Evolutionary conservation across 2,329 filamentous ascomycete genomes (phyloP), one percentile per base, ranked within the genome.

Genomic region (Didymella pomorum): DNA sequence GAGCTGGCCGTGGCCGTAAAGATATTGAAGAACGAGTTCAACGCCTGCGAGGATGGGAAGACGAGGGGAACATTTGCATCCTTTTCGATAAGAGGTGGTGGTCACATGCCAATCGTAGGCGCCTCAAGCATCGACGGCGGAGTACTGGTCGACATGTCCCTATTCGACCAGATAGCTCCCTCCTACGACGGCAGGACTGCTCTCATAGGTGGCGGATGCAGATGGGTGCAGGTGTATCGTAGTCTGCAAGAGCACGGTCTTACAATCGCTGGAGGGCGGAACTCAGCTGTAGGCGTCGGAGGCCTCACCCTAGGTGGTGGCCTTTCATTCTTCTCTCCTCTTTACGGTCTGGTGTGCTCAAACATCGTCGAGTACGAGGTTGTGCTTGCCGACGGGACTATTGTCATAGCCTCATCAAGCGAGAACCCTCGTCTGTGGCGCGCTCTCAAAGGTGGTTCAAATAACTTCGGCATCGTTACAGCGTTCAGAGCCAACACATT

Each of bases 31-130:
- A 60, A 56, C 7, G 62, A 71, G 21, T 71, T 68, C 37, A 68
- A 73, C 21, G 70, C 76, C 2, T 75, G 50, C 2, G 44, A 45
- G 6, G 29, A 51, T 12, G 29, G 11, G 20, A n/a, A 35, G 4
- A 29, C 2, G 7, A 16, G 41, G 9, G 16, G 25, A 16, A 2
- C 28, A 14, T 45, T 66, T 9, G 58, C 57, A 1, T 18, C 66
- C 1, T 70, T 70, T 39, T 86, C 85, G 20, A 78, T 87, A 69
- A 79, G 82, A 67, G 77, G 80, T 20, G 83, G 82, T 14, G 79
- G 79, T 0, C 80, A 81, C 29, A 62, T 64, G n/a, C 62, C 60
- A 11, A 52, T 65, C 29, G 51, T 53, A 14, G 61, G 63, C n/a
- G 62, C 65, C 2, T 65, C 69, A 11, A 73, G 66, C 41, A 66